phyloP scores from a whole-genome alignment of 306 rosid species.

The Sindora glabra region DNA sequence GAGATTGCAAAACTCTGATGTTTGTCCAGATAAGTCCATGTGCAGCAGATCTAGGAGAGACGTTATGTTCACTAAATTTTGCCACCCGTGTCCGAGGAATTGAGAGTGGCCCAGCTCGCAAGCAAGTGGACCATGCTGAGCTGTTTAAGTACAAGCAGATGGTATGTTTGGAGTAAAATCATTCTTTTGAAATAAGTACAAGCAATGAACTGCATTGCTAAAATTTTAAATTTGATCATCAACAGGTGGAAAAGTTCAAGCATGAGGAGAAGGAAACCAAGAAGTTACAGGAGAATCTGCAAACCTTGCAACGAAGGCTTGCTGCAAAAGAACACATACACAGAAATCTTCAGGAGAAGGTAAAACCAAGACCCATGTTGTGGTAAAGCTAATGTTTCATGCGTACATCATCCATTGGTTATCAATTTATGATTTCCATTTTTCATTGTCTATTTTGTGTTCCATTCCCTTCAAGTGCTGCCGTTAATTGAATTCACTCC shows the following conservation, averaged over 20 bases:
- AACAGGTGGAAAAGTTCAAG: conserved; percentile 78
- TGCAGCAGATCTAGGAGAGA: conserved; percentile 74
- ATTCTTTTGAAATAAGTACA: background rate
- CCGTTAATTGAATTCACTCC: background rate
- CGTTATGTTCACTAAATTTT: conserved; percentile 87
- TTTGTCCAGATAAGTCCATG: conserved; percentile 93
- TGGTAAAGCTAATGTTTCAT: background rate
- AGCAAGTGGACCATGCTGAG: conserved; percentile 72
- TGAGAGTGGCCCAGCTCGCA: conserved; percentile 89
- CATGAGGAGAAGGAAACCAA: conserved; percentile 87
- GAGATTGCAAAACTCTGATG: conserved; percentile 98
- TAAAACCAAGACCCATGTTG: background rate
- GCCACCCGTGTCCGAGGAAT: conserved; percentile 89
- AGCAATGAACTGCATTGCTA: background rate
- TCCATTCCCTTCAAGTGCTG: background rate
- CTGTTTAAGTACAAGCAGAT: conserved; percentile 89
- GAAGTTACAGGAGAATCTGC: conserved; percentile 71
- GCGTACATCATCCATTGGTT: too few species aligned
- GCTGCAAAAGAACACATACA: conserved; percentile 74
- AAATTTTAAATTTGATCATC: background rate
- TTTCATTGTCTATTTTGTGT: too few species aligned
- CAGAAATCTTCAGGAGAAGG: conserved; percentile 88
- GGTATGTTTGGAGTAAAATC: conserved; percentile 36
- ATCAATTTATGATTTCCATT: too few species aligned
- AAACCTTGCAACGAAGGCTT: conserved; percentile 62